Evolutionary conservation across 176 grass and related monocot genomes (phyloP).

Genomic region (Aechmea fasciata): DNA sequence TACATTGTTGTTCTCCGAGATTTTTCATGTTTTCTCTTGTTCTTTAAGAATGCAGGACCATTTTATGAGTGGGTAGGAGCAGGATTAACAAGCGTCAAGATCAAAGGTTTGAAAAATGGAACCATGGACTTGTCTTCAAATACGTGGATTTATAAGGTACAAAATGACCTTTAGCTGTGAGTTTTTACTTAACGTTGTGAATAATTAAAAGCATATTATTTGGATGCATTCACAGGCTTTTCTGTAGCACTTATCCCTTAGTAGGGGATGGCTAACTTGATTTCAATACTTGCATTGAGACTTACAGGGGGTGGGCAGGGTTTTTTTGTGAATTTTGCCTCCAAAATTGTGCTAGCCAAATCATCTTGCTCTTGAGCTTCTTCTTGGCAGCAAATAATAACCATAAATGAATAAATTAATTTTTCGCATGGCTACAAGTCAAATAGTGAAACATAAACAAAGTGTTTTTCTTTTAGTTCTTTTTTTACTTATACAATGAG

Average conservation of each 20-base stretch:
- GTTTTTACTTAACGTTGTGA: background rate
- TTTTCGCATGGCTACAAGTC: too few relatives aligned
- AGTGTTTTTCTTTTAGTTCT: too few relatives aligned
- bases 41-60: conserved; percentile 69
- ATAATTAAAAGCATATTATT: background rate
- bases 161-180: background rate
- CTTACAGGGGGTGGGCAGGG: too few relatives aligned
- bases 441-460: too few relatives aligned
- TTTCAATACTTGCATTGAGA: too few relatives aligned
- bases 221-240: background rate
- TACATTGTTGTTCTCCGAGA: conserved; percentile 10
- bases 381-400: background rate
- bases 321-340: background rate
- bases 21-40: conserved; percentile 16
- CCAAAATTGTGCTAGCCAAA: too few relatives aligned
- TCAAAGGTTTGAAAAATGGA: conserved; percentile 47
- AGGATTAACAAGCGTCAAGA: conserved; percentile 61
- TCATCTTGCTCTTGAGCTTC: too few relatives aligned
- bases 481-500: too few relatives aligned
- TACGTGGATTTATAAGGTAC: conserved; percentile 79
- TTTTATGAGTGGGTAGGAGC: conserved; percentile 90
- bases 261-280: too few relatives aligned
- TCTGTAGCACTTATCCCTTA: background rate
- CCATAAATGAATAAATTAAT: background rate
- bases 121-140: conserved; percentile 47